Evolutionary conservation across 2,329 filamentous ascomycete species (phyloP), one percentile per base, ranked within the genome.

Genomic region (Diaporthe caulivora): DNA sequence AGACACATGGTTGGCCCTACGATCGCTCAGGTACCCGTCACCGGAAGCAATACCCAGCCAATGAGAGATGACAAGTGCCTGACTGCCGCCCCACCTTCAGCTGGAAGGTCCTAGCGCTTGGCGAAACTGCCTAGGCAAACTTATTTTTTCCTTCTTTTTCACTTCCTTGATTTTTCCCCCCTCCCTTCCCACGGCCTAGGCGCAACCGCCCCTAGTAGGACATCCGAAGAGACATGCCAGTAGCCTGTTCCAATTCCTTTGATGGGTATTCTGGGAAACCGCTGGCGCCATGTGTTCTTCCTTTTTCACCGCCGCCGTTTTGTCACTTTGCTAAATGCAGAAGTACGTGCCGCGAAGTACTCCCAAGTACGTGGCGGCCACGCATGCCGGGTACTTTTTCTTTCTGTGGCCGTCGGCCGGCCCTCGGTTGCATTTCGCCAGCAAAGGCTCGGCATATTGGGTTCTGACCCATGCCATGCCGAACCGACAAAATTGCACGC

Each of bases 1-100:
- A 76, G 79, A 82, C 83, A 84, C 81, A 83, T 84, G 81, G 81
- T 67, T 74, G 70, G 55, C 64, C 62, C 70, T 42, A 57, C 13
- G 78, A 76, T 73, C 79, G 82, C 82, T 80, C 82, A 85, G 84
- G 84, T 81, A 85, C 84, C 82, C 82, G 82, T 81, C 77, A 81
- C 81, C 76, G 74, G 76, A 77, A 77, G 60, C 72, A 76, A 70
- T 42, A 70, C 53, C 74, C 70, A 76, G 60, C 83, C 83, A 84
- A 83, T 83, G 72, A 75, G 60, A 65, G 60, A 26, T 60, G 64
- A 57, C 49, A 71, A 68, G 74, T 72, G 64, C 76, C 75, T 74
- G 73, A 71, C 47, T 67, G 29, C 47, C 15, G 51, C 62, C 42
- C 42, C 71, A 71, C 60, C 55, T 72, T 70, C 74, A 76, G 67